Percentiles rank a stretch among this genome's conserved stretches.
Evolutionary conservation across 129 eudicot genomes (phyloP).

Genomic region (Erigeron canadensis): DNA sequence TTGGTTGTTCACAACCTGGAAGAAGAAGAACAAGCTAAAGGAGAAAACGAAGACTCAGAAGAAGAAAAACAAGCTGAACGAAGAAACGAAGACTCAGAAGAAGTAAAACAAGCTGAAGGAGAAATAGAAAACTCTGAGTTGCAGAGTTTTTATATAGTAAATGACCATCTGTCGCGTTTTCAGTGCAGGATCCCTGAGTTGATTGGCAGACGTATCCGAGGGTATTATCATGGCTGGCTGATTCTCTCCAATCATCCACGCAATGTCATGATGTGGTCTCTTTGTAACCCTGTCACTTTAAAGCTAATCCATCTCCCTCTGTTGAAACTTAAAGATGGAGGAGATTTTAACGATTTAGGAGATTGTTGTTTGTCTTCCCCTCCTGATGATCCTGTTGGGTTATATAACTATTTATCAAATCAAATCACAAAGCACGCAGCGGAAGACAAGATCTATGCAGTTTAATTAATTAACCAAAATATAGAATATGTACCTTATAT

Average conservation of each 20-base stretch:
- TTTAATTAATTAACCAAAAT: too few relatives aligned
- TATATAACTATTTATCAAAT: too few relatives aligned
- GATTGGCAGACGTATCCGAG: background rate
- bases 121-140: too few relatives aligned
- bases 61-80: too few relatives aligned
- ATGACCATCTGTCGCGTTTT: background rate
- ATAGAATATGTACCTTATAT: too few relatives aligned
- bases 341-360: background rate
- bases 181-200: background rate
- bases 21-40: background rate
- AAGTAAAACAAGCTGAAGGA: too few relatives aligned
- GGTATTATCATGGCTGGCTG: background rate
- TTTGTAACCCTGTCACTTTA: background rate
- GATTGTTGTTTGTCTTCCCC: background rate
- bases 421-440: too few relatives aligned
- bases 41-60: too few relatives aligned
- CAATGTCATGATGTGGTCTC: background rate
- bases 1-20: background rate
- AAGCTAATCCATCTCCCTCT: background rate
- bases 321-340: background rate
- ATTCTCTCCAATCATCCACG: background rate
- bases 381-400: too few relatives aligned
- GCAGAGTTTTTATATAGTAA: background rate
- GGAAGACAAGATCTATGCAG: too few relatives aligned
- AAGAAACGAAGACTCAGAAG: background rate